These are phyloP conservation scores for Xylaria venustula DNA, from an alignment of 495 filamentous ascomycete species.

Conservation along the genomic window DNA sequence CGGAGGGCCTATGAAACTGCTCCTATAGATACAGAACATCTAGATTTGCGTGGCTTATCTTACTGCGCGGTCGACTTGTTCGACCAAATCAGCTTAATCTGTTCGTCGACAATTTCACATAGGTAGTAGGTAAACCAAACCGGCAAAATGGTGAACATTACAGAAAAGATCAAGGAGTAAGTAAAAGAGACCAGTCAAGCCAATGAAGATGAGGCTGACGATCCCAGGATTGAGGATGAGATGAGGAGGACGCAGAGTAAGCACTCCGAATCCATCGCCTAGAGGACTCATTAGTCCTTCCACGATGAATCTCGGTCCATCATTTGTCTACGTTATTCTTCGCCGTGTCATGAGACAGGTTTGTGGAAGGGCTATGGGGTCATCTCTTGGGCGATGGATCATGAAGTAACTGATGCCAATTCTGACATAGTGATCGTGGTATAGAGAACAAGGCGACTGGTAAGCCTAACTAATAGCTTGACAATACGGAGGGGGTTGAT, in stretches of 20 bases:
- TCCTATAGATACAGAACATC: not conserved
- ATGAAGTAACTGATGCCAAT: slow-evolving; percentile 4
- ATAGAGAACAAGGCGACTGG: slow-evolving; percentile 98
- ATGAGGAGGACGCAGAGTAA: slow-evolving; percentile 97
- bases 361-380: not conserved
- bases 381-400: slow-evolving; percentile 3
- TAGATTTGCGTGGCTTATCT: not conserved
- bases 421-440: slow-evolving; percentile 23
- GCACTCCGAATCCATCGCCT: slow-evolving; percentile 23
- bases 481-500: not conserved
- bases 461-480: slow-evolving; percentile 40
- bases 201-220: slow-evolving; percentile 14
- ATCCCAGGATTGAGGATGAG: slow-evolving; percentile 94
- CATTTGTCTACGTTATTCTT: not conserved
- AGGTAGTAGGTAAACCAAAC: slow-evolving; percentile 16
- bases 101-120: not conserved
- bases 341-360: not conserved
- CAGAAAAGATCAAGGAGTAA: slow-evolving; percentile 99
- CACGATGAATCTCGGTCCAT: slow-evolving; percentile 4
- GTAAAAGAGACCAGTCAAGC: slow-evolving; percentile 20
- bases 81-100: not conserved
- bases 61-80: not conserved
- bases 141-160: slow-evolving; percentile 96
- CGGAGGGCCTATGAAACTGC: too few species aligned
- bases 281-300: not conserved